Conservation (phyloP, 331 rosid genomes). For the Quercus phellos region DNA sequence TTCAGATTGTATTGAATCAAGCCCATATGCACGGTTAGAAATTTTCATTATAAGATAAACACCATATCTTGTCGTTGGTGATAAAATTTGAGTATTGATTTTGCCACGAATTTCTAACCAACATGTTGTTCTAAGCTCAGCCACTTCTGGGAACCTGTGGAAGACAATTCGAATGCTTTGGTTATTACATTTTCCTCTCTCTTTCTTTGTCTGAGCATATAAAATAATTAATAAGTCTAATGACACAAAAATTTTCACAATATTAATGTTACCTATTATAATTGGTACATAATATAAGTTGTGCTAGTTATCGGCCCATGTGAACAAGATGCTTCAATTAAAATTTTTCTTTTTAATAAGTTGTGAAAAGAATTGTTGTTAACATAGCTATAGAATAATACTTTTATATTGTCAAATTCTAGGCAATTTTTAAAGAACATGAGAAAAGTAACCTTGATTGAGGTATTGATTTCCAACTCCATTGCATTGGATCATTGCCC, state of each 20-base stretch:
- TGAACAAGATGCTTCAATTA: too few relatives aligned
- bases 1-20: constrained; percentile 28
- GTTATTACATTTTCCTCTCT: neutral
- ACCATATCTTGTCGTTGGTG: constrained; percentile 37
- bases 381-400: too few relatives aligned
- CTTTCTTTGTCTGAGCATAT: neutral
- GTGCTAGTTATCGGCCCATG: too few relatives aligned
- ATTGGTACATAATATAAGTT: too few relatives aligned
- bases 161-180: neutral
- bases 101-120: constrained; percentile 55
- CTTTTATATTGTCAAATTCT: neutral
- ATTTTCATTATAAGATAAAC: constrained; percentile 54
- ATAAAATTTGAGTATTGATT: constrained; percentile 30
- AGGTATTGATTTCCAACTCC: constrained; percentile 47
- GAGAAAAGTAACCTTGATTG: constrained; percentile 38
- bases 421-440: neutral
- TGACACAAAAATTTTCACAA: too few relatives aligned
- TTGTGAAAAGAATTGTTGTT: too few relatives aligned
- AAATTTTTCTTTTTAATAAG: too few relatives aligned
- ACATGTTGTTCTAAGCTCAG: constrained; percentile 43
- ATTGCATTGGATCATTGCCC: constrained; percentile 41
- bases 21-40: constrained; percentile 46
- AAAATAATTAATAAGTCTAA: neutral
- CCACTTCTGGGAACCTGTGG: constrained; percentile 44
- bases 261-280: too few relatives aligned